phyloP scores from a whole-genome alignment of 441 rosid genomes.

The Eutrema salsugineum region DNA sequence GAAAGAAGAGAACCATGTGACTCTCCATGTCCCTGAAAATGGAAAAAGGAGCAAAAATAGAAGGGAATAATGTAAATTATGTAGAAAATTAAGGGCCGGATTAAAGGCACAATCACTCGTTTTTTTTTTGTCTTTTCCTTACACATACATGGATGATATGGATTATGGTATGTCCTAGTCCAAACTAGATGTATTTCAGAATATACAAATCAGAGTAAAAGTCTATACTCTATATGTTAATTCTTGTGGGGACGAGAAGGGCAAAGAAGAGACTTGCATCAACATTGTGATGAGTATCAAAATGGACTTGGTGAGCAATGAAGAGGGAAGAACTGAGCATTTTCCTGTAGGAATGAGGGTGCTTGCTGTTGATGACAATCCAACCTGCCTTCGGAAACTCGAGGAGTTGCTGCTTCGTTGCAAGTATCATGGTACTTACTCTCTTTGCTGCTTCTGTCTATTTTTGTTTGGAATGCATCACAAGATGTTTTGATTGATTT shows the following conservation, averaged over 20 bases:
- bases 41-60: constrained; percentile 18
- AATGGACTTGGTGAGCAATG: constrained; percentile 11
- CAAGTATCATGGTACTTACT: constrained; percentile 71
- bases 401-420: constrained; percentile 74
- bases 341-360: constrained; percentile 87
- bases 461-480: not conserved
- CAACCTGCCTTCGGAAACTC: constrained; percentile 65
- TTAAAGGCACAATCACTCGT: constrained; percentile 25
- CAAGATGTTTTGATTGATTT: constrained; percentile 14
- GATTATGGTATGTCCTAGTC: constrained; percentile 2
- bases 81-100: constrained; percentile 27
- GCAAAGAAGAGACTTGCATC: constrained; percentile 28
- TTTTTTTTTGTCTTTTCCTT: not conserved
- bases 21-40: constrained; percentile 17
- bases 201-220: not conserved
- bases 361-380: constrained; percentile 92
- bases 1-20: constrained; percentile 21
- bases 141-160: not conserved
- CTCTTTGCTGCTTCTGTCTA: not conserved
- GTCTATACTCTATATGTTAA: not conserved
- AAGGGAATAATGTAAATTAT: constrained; percentile 14
- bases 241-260: not conserved
- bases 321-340: constrained; percentile 36
- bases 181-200: not conserved
- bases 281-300: constrained; percentile 37